Conservation (phyloP, 2,329 filamentous ascomycete species). For the Monosporascus sp. region DNA sequence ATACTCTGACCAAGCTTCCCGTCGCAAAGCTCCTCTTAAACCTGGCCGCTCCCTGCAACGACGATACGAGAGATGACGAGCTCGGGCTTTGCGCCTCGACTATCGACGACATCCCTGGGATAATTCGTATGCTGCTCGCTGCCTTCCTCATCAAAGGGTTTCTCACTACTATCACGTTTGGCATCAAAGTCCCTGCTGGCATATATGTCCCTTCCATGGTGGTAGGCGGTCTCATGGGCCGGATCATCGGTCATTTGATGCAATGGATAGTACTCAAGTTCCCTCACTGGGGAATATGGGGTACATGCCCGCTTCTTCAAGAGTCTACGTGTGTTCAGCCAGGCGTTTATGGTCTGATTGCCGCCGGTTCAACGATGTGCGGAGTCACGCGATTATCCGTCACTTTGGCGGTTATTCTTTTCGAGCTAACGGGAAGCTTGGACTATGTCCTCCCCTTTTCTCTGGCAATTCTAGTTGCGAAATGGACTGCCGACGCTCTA, state of each 20-base stretch:
- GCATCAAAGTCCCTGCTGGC: constrained; percentile 92
- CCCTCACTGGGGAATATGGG: constrained; percentile 68
- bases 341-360: constrained; percentile 93
- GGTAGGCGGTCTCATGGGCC: constrained; percentile 85
- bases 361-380: constrained; percentile 95
- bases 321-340: constrained; percentile 86
- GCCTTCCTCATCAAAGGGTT: constrained; percentile 89
- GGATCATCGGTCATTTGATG: constrained; percentile 77
- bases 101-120: constrained; percentile 69
- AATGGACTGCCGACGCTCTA: constrained; percentile 95
- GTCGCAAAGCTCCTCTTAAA: constrained; percentile 90
- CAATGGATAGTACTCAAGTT: constrained; percentile 75
- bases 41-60: constrained; percentile 80
- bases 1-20: constrained; percentile 78
- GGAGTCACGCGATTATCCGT: constrained; percentile 91
- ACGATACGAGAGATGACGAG: constrained; percentile 54
- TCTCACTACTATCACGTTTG: constrained; percentile 86
- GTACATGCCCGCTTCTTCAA: constrained; percentile 62
- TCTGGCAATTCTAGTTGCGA: constrained; percentile 84
- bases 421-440: constrained; percentile 90
- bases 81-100: constrained; percentile 73
- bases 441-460: constrained; percentile 96
- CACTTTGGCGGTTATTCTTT: constrained; percentile 89
- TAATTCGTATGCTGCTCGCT: constrained; percentile 64
- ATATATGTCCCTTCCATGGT: constrained; percentile 99